A percentile compares a stretch with the other conserved stretches of the same genome.
Conservation (phyloP, 2,329 filamentous ascomycete species). For the Trichothecium roseum region DNA sequence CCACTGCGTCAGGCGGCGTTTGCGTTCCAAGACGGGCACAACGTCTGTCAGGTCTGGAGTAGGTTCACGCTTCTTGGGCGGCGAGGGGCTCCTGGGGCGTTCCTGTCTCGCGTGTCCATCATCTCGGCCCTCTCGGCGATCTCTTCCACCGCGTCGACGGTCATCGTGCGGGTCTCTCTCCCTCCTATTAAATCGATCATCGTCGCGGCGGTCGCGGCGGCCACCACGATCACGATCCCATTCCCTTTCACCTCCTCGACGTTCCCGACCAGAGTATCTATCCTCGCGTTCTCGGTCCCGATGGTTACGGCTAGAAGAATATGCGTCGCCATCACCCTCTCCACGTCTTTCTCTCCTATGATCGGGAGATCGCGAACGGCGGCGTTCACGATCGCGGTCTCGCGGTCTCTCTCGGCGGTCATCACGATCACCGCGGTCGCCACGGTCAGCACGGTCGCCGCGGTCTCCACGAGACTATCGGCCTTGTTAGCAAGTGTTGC, state of each 20-base stretch:
- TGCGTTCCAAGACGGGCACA: slow-evolving; percentile 71
- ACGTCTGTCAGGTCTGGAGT: slow-evolving; percentile 90
- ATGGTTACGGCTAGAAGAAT: slow-evolving; percentile 87
- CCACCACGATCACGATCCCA: slow-evolving; percentile 63
- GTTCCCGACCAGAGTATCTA: slow-evolving; percentile 66
- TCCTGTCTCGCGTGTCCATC: slow-evolving; percentile 39
- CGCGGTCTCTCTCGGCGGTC: slow-evolving; percentile 24
- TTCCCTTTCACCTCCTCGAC: slow-evolving; percentile 55
- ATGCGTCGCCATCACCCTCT: slow-evolving; percentile 73
- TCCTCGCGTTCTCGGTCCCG: slow-evolving; percentile 91
- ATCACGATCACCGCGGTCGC: slow-evolving; percentile 18
- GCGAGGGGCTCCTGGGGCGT: slow-evolving; percentile 63
- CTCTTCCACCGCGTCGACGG: slow-evolving; percentile 19
- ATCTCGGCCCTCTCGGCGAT: slow-evolving; percentile 31
- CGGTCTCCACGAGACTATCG: slow-evolving; percentile 4
- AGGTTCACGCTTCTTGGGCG: slow-evolving; percentile 84
- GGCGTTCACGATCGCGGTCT: slow-evolving; percentile 43
- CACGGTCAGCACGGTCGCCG: slow-evolving; percentile 7
- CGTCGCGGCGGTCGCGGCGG: slow-evolving; percentile 30
- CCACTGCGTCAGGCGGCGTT: slow-evolving; percentile 94
- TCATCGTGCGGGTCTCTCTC: slow-evolving; percentile 46
- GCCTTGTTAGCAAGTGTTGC: slow-evolving; percentile 2
- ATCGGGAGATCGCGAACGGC: slow-evolving; percentile 81
- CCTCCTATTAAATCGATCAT: slow-evolving; percentile 39
- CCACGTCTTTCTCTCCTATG: slow-evolving; percentile 58